A percentile compares a stretch with the other conserved stretches of the same genome.
These are phyloP conservation scores for Ogataea pini DNA, from an alignment of 805 yeast species.

Conservation along the genomic window DNA sequence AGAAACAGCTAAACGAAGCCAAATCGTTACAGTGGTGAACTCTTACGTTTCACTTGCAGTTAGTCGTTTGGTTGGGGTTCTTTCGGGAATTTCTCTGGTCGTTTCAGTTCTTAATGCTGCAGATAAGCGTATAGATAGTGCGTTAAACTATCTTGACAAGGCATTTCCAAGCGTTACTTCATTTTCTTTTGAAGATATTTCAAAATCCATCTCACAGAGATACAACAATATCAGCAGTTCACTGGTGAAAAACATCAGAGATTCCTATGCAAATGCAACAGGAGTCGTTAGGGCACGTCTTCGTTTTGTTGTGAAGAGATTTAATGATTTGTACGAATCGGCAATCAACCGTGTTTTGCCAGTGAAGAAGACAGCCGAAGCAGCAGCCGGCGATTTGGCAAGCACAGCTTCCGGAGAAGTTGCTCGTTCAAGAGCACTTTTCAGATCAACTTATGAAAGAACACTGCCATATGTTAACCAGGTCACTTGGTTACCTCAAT, in stretches of 20 bases:
- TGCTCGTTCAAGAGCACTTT: conserved; percentile 27
- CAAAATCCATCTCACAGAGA: conserved; percentile 8
- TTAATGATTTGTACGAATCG: conserved; percentile 34
- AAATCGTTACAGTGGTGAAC: conserved; percentile 21
- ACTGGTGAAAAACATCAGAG: conserved; percentile 15
- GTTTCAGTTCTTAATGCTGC: conserved; percentile 22
- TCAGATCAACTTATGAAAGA: conserved; percentile 31
- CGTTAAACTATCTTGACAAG: conserved; percentile 32
- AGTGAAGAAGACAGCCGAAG: conserved; percentile 16
- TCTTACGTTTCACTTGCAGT: conserved; percentile 18
- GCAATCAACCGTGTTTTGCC: conserved; percentile 33
- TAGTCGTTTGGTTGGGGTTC: conserved; percentile 13
- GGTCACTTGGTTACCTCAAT: conserved; percentile 32
- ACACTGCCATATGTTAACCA: conserved; percentile 30
- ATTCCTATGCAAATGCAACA: conserved; percentile 14
- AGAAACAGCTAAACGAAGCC: conserved; percentile 18
- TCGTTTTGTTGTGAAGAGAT: conserved; percentile 31
- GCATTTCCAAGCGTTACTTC: conserved; percentile 32
- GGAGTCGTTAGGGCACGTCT: conserved; percentile 15
- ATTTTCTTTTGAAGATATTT: conserved; percentile 21
- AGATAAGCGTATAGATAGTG: conserved; percentile 27
- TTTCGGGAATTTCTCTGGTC: conserved; percentile 23
- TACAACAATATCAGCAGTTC: conserved; percentile 15
- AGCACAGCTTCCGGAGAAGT: conserved; percentile 25
- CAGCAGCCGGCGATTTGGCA: conserved; percentile 10